These are phyloP conservation scores for Tricholoma sp. DNA, from an alignment of 768 basidiomycete species.

Conservation along the genomic window DNA sequence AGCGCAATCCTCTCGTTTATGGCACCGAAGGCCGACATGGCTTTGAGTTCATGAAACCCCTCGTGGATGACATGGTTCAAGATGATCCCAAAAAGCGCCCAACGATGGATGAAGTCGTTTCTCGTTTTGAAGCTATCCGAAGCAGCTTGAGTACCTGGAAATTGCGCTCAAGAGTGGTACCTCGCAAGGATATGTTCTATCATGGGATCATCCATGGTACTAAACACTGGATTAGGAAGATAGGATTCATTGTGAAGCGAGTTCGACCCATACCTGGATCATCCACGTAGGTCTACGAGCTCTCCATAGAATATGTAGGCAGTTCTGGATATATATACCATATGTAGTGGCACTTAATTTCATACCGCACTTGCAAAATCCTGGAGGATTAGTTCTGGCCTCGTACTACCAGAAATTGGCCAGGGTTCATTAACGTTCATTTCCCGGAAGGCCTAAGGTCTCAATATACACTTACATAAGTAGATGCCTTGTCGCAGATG, in stretches of 20 bases:
- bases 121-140: slow-evolving; percentile 23
- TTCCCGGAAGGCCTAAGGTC: too few relatives aligned
- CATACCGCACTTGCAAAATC: too few relatives aligned
- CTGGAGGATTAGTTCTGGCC: too few relatives aligned
- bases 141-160: slow-evolving; percentile 22
- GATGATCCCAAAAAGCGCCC: slow-evolving; percentile 29
- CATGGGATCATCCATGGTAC: background rate
- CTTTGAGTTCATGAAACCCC: slow-evolving; percentile 24
- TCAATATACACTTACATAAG: too few relatives aligned
- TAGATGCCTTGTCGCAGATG: too few relatives aligned
- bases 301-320: too few relatives aligned
- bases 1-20: background rate
- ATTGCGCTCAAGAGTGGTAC: slow-evolving; percentile 24
- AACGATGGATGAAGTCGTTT: slow-evolving; percentile 31
- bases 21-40: slow-evolving; percentile 8
- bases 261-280: background rate
- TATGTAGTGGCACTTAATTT: too few relatives aligned
- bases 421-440: too few relatives aligned
- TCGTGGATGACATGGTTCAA: slow-evolving; percentile 31
- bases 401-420: too few relatives aligned
- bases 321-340: too few relatives aligned
- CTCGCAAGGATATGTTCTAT: background rate
- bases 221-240: background rate
- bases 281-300: background rate
- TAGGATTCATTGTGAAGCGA: background rate